Evolutionary conservation across 768 basidiomycete species (phyloP), one percentile per base, ranked within the genome.

Genomic region (Boletus rubropictus): DNA sequence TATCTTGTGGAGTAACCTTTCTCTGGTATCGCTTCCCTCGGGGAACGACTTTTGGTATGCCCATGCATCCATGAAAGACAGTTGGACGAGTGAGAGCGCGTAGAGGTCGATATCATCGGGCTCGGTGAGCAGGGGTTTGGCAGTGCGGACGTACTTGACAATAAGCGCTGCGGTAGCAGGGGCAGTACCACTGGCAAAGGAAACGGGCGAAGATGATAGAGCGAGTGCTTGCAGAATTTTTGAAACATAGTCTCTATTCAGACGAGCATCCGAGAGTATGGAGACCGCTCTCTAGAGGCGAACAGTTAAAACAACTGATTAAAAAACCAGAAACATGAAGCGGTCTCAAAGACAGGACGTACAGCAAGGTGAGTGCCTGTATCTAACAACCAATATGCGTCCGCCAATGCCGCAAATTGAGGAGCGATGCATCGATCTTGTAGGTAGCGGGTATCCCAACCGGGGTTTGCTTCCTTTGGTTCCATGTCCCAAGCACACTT

Each of bases 351-450:
- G 28, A 33, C 28, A 43, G 40, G 12, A 77, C 84, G 52, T 63
- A 89, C 88, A 39, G 76, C 63, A 42, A 85, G 62, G 36, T 81
- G 70, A n/a, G 74, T 70, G 10, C 84, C 86, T 2, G 79, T 74
- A 66, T 92, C 89, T 49, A 92, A 68, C 62, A 79, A 69, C 84
- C 86, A 92, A 68, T 91, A 91, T 58, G 89, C 89, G 68, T 88
- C 84, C n/a, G 86, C 79, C 39, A 91, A 74, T 4, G 75, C 69
- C 7, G 76, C 72, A 57, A 89, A 90, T 56, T 89, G 89, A 3
- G 86, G 83, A 4, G 86, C 81, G 50, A 92, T 82, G 56, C 76
- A 79, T 24, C 75, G 68, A n/a, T 63, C 78, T 63, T 63, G 70
- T 44, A 59, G 69, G 66, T 70, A 87, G 71, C 50, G 64, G 17